Evolutionary conservation across 805 yeast genomes (phyloP).

Genomic region (Hemisphaericaspora nanyangensis): DNA sequence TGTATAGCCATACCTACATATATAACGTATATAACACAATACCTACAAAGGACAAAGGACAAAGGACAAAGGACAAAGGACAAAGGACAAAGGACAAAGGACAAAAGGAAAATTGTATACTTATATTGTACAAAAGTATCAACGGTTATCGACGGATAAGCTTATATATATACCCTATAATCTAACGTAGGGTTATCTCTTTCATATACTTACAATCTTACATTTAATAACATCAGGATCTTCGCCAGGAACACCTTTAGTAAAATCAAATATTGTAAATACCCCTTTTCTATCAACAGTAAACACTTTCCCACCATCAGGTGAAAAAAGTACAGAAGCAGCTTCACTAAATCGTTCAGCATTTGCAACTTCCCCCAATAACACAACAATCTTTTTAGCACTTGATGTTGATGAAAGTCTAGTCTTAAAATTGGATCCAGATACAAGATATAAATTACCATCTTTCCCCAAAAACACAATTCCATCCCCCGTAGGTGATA

Average conservation of each 20-base stretch:
- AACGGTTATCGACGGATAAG: neutral
- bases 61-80: no score
- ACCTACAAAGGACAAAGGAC: no score
- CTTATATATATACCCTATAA: neutral
- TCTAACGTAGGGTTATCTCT: no score
- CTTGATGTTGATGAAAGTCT: constrained; percentile 13
- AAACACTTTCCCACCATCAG: constrained; percentile 76
- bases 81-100: no score
- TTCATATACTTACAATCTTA: constrained; percentile 44
- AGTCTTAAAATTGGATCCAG: constrained; percentile 47
- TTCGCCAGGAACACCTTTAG: constrained; percentile 74
- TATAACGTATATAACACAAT: no score
- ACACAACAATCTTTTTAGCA: constrained; percentile 48
- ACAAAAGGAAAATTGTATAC: no score
- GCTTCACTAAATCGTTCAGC: constrained; percentile 70
- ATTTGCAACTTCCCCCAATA: constrained; percentile 74
- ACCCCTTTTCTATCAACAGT: constrained; percentile 79
- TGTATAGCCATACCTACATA: no score
- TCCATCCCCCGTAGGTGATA: constrained; percentile 85
- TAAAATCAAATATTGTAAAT: constrained; percentile 77
- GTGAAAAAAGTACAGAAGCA: constrained; percentile 74
- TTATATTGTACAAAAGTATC: no score
- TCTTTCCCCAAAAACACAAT: constrained; percentile 75
- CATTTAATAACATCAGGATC: constrained; percentile 64
- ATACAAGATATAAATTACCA: constrained; percentile 69